Evolutionary conservation across 441 rosid genomes (phyloP).

Genomic region (Geranium incanum): DNA sequence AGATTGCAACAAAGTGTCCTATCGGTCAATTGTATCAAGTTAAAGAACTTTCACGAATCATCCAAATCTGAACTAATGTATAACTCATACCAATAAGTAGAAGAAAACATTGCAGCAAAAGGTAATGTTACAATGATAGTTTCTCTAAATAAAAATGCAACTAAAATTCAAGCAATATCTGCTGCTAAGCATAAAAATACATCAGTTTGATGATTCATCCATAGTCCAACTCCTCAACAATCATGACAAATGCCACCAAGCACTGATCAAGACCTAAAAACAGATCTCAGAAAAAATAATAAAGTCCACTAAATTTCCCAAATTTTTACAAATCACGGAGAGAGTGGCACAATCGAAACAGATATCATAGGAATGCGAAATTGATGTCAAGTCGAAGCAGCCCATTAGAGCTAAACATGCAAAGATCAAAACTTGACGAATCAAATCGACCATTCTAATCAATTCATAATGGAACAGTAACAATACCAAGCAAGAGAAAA

Average conservation of each 20-base stretch:
- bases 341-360: background rate
- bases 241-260: background rate
- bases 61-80: background rate
- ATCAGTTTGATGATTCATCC: background rate
- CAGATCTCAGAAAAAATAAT: background rate
- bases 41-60: background rate
- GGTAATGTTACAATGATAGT: too few species aligned
- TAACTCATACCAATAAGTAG: background rate
- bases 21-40: background rate
- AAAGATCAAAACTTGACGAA: background rate
- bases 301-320: background rate
- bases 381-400: background rate
- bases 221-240: background rate
- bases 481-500: background rate
- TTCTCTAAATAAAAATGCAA: background rate
- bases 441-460: too few species aligned
- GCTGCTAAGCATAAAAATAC: background rate
- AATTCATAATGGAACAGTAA: background rate
- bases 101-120: too few species aligned
- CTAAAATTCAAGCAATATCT: background rate
- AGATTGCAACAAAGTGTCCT: background rate
- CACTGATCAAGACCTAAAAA: background rate
- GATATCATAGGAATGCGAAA: background rate
- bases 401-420: background rate
- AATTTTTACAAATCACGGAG: background rate